These are phyloP conservation scores for Candida ortonii DNA, from an alignment of 805 yeast species.

Conservation along the genomic window DNA sequence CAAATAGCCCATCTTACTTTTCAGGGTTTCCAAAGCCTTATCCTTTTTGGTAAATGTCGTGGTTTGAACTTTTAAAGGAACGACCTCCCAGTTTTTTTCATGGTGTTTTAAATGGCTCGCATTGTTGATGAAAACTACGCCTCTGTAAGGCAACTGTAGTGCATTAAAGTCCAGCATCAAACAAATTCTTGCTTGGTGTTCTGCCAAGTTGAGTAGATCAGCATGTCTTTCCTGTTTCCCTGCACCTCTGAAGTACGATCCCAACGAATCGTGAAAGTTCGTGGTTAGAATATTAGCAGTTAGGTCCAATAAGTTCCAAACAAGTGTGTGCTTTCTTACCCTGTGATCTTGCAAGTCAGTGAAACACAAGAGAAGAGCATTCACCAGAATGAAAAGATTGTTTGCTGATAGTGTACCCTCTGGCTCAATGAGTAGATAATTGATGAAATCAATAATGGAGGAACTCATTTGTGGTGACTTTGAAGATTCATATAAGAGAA, in stretches of 20 bases:
- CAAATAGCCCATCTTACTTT: slow-evolving; percentile 8
- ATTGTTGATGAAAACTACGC: slow-evolving; percentile 12
- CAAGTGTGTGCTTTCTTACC: slow-evolving; percentile 1
- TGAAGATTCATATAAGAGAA: slow-evolving; percentile 9
- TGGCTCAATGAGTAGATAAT: slow-evolving; percentile 23
- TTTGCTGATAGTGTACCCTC: slow-evolving; percentile 6
- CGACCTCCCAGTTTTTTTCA: slow-evolving; percentile 17
- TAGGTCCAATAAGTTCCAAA: slow-evolving; percentile 22
- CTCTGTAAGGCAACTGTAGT: slow-evolving; percentile 22
- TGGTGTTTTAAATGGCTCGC: slow-evolving; percentile 11
- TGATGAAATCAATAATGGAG: slow-evolving; percentile 23
- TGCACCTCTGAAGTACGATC: slow-evolving; percentile 9
- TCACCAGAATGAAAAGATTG: slow-evolving; percentile 18
- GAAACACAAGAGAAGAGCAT: slow-evolving; percentile 15
- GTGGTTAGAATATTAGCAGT: slow-evolving; percentile 22
- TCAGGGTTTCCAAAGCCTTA: slow-evolving; percentile 5
- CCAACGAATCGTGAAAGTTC: slow-evolving; percentile 16
- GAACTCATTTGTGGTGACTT: slow-evolving; percentile 2
- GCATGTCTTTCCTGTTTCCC: slow-evolving; percentile 8
- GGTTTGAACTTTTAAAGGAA: slow-evolving; percentile 13
- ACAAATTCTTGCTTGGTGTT: slow-evolving; percentile 15
- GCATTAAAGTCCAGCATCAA: slow-evolving; percentile 16
- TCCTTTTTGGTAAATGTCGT: neutral
- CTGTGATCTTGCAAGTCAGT: slow-evolving; percentile 8
- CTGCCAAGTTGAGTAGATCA: slow-evolving; percentile 10